phyloP scores from a whole-genome alignment of 768 basidiomycete species.

The Suillus sp. region DNA sequence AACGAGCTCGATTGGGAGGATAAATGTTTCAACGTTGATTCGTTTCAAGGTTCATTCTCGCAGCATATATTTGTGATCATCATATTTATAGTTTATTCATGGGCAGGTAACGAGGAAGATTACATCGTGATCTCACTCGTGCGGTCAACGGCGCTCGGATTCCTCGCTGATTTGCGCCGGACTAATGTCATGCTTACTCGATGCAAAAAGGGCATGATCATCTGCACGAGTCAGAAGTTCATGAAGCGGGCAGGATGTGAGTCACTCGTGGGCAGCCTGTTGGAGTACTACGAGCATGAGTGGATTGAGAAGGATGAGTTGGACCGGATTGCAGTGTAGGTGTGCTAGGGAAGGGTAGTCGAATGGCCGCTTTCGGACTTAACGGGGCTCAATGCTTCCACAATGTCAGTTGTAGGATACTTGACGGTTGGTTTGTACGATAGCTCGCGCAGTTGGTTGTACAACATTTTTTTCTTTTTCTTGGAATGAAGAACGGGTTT shows the following conservation, averaged over 20 bases:
- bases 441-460: neutral
- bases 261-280: conserved; percentile 46
- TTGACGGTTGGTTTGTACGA: neutral
- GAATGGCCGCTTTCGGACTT: neutral
- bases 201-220: conserved; percentile 78
- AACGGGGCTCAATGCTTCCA: neutral
- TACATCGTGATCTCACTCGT: conserved; percentile 75
- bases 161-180: conserved; percentile 62
- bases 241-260: conserved; percentile 53
- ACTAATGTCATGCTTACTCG: conserved; percentile 90
- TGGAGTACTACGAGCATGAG: conserved; percentile 32
- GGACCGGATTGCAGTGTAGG: conserved; percentile 8
- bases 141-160: conserved; percentile 63
- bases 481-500: neutral
- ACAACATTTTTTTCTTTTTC: neutral
- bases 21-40: conserved; percentile 76
- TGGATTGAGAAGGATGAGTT: conserved; percentile 42
- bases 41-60: conserved; percentile 66
- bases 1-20: conserved; percentile 60
- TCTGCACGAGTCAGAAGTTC: conserved; percentile 65
- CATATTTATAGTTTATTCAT: conserved; percentile 8
- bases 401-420: neutral
- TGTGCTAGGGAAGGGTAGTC: too few species aligned
- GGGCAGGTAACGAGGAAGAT: conserved; percentile 81
- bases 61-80: conserved; percentile 3